Evolutionary conservation across 768 basidiomycete genomes (phyloP).

Genomic region (Pisolithus albus): DNA sequence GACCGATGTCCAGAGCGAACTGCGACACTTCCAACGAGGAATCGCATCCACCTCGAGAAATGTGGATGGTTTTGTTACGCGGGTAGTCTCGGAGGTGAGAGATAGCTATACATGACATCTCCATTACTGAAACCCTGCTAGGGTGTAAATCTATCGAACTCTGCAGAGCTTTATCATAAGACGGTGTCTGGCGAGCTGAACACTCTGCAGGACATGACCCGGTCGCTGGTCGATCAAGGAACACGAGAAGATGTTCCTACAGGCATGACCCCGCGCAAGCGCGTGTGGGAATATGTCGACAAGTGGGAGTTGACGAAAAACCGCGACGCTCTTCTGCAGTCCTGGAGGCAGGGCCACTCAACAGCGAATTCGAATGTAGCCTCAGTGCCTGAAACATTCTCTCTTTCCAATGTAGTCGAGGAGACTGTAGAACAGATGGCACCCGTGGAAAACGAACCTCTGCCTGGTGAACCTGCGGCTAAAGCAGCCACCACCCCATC

Average conservation of each 20-base stretch:
- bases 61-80: conserved; percentile 36
- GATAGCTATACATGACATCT: neutral
- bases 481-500: conserved; percentile 17
- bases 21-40: conserved; percentile 43
- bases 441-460: conserved; percentile 17
- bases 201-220: conserved; percentile 43
- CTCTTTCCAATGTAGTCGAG: conserved; percentile 26
- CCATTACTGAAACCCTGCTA: conserved; percentile 13
- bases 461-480: neutral
- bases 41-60: conserved; percentile 45
- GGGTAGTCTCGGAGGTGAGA: conserved; percentile 49
- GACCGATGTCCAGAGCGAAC: conserved; percentile 45
- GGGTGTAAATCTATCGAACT: conserved; percentile 37
- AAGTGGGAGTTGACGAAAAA: conserved; percentile 65
- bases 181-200: conserved; percentile 38
- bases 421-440: conserved; percentile 11
- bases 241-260: conserved; percentile 58
- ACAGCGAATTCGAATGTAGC: conserved; percentile 28
- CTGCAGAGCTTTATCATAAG: conserved; percentile 39
- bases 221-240: conserved; percentile 49
- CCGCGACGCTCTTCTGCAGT: conserved; percentile 52
- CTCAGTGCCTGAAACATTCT: conserved; percentile 33
- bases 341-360: conserved; percentile 36
- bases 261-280: conserved; percentile 73
- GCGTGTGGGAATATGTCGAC: conserved; percentile 61